Base-by-base conservation (phyloP, 805 yeast genomes). In the Citeromyces matritensis region DNA sequence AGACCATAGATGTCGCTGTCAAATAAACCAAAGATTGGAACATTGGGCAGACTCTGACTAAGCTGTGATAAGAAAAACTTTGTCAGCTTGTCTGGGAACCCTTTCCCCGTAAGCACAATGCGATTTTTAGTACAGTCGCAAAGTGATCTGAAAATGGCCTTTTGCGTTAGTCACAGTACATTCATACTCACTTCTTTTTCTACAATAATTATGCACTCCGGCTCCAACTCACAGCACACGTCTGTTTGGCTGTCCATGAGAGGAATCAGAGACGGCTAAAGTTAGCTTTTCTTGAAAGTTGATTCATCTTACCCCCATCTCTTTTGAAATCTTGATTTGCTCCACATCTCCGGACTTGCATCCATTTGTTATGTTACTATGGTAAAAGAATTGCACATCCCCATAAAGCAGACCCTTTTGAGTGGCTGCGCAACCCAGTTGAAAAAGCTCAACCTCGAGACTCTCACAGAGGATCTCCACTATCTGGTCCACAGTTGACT, bases 1-100 rank as follows among this genome's bases (percentile, higher is more conserved):
- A 73, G 43, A 0, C 85, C 85, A 44, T 70, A 70, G 3, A 78
- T 66, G 40, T 77, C 85, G 10, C 77, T 63, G 44, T 77, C 85
- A 17, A 73, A 71, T 23, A 68, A 54, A 1, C 65, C 72, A 13
- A 46, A 43, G 1, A 70, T 43, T 1, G 67, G 68, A 1, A 58
- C 42, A 1, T 39, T 30, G 0, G 59, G 55, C n/a, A 48, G 37
- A 12, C 42, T 36, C 3, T 37, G 31, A 9, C 48, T 33, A 9
- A 66, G 31, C 2, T 39, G 37, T 9, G 13, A 12, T 6, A 71
- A 38, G 34, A 74, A 61, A 15, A 43, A 38, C 30, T 60, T 54
- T 0, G 83, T 73, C 5, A 65, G 47, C 9, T 55, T 42, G 44
- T 77, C 85, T 1, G 85, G 83, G 41, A 58, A 74, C 4, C 85